Evolutionary conservation across 2,329 filamentous ascomycete species (phyloP), one percentile per base, ranked within the genome.

Genomic region (Sporothrix pseudoabietina): DNA sequence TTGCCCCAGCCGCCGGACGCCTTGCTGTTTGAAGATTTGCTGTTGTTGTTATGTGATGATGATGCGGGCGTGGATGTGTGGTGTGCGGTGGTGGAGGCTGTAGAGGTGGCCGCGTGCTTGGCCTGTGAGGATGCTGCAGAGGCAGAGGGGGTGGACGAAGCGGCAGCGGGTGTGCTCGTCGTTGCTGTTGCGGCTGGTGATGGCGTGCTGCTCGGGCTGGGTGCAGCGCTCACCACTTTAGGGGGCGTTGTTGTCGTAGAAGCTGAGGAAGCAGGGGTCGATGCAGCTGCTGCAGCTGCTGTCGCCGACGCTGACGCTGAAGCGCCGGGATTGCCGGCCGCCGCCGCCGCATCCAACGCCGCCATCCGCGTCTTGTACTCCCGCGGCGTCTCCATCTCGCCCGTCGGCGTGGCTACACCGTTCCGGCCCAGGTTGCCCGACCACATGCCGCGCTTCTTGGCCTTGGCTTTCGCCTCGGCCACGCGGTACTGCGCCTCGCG

Each of bases 371-470:
- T 90, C 85, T 99, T 99, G 82, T 93, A 99, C 74, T 93, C 91
- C 77, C 94, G 88, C 9, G 96, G 96, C 80, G 90, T 97, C 84
- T 98, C 94, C 79, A 90, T 39, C 35, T 74, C 75, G 76, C 41
- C 74, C 10, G 85, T 83, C 14, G 49, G 74, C 88, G 44, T 87
- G 85, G 65, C 87, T 86, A 44, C 87, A 86, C 66, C 87, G 30
- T 72, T 66, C 5, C 55, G 57, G 65, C 55, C 88, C 88, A 39
- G 87, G 85, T 87, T 86, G 39, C 87, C 86, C 57, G 87, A 85
- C 96, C 96, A 98, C 84, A 98, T 88, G 0, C 93, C 93, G 77
- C 84, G 84, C 75, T 87, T 88, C 79, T 86, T 87, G 75, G 79
- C 83, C 83, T 89, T 93, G 3, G 93, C 92, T 80, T 84, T 84